These are phyloP conservation scores for Podospora conica DNA, from an alignment of 495 filamentous ascomycete species.

Conservation along the genomic window DNA sequence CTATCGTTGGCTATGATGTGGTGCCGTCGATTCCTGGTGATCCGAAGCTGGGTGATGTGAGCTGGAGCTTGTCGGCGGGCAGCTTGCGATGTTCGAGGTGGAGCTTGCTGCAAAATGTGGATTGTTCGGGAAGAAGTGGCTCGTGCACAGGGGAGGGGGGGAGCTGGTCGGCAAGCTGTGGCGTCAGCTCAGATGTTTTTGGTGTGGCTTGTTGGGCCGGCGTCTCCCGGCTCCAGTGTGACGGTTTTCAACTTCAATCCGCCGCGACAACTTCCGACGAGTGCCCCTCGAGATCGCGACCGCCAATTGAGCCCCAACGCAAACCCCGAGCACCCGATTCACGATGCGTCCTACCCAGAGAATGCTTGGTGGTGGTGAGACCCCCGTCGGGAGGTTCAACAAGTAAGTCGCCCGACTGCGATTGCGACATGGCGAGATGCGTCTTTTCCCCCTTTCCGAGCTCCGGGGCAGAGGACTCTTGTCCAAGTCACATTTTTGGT, in stretches of 20 bases:
- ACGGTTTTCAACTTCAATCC: slow-evolving; percentile 26
- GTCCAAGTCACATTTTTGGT: slow-evolving; percentile 14
- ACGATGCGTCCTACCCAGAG: slow-evolving; percentile 59
- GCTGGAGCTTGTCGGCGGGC: slow-evolving; percentile 5
- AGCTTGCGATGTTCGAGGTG: slow-evolving; percentile 11
- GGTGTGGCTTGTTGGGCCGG: slow-evolving; percentile 20
- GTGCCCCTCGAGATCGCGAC: slow-evolving; percentile 9
- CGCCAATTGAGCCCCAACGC: slow-evolving; percentile 29
- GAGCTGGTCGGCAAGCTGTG: slow-evolving; percentile 8
- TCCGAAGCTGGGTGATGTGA: slow-evolving; percentile 11
- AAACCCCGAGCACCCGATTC: slow-evolving; percentile 24
- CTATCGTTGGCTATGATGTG: not conserved
- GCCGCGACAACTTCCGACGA: slow-evolving; percentile 20
- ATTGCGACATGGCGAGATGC: slow-evolving; percentile 8
- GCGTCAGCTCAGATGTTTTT: slow-evolving; percentile 33
- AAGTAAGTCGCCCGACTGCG: slow-evolving; percentile 51
- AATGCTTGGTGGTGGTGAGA: slow-evolving; percentile 51
- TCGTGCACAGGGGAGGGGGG: slow-evolving; percentile 1
- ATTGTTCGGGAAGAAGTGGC: not conserved
- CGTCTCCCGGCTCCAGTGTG: slow-evolving; percentile 24
- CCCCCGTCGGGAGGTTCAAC: slow-evolving; percentile 57
- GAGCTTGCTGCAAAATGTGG: slow-evolving; percentile 24
- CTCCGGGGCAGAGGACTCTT: not conserved
- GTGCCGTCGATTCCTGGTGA: not conserved
- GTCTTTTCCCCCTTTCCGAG: slow-evolving; percentile 16